Evolutionary conservation across 805 yeast species (phyloP), one percentile per base, ranked within the genome.

Genomic region (Metschnikowia rubicola): DNA sequence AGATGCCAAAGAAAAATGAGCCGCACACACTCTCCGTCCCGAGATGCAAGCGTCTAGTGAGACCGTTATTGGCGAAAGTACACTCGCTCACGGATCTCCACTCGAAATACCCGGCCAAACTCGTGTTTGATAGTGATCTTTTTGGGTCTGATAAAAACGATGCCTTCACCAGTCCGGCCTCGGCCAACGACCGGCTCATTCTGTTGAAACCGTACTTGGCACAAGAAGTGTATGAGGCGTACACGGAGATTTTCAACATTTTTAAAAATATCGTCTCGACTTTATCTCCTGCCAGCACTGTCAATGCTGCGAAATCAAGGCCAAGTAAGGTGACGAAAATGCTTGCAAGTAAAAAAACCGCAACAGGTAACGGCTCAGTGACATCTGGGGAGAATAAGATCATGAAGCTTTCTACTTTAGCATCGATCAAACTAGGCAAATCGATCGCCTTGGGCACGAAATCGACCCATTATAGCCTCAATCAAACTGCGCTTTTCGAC

Each of bases 41-140:
- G 13, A 59, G 63, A 40, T 67, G 70, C 55, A 68, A 66, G 50
- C 55, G 74, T 35, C 51, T 65, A 2, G 59, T 64, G 8, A 61
- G 76, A 12, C 76, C 76, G 19, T 56, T 71, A 15, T 48, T 68
- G 4, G 55, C 73, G 29, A 68, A 68, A 47, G 59, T 70, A 36
- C 74, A 69, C 49, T 50, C 59, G 4, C 59, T 71, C 35, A 64
- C 66, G 26, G 68, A 66, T 38, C 41, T 59, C 15, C 54, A 53
- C 35, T 41, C 49, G 8, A 65, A 67, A 47, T 57, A 60, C 42
- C 71, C 74, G 3, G 45, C 52, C 4, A 46, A 47, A 15, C 46
- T 54, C 19, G 43, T 11, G 12, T 51, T 54, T 15, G 54, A 52
- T 30, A 30, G 30, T 9, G 44, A 44, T 10, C 26, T 26, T 12